Evolutionary conservation across 164 flowering plant genomes (phyloP), one percentile per base, ranked within the genome.

Genomic region (Hamamelis virginiana): DNA sequence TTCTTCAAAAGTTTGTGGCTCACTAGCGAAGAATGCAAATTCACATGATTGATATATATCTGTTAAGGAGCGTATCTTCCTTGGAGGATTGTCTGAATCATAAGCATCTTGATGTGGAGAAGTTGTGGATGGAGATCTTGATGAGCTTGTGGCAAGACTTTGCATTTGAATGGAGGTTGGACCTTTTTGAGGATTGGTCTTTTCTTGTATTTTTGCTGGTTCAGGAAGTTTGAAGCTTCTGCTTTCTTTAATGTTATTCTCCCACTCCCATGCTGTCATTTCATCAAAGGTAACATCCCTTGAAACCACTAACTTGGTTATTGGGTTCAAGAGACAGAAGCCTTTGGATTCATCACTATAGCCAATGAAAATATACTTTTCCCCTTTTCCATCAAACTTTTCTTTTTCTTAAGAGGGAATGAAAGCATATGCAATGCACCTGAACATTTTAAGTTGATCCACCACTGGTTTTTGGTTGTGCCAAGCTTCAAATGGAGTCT

Each of bases 221-320:
- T n/a, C n/a, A n/a, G n/a, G n/a, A n/a, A 51, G 56, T 14, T 16
- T 9, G 21, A 51, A 1, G 6, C n/a, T 9, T 52, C 19, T 52
- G n/a, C 0, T 52, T 2, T 3, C 1, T 16, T 11, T 52, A 8
- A 62, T 28, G 13, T n/a, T 25, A n/a, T n/a, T 9, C 1, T 51
- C 8, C 72, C 65, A 74, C 9, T 48, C 22, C 65, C 64, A 74
- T 5, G 47, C 19, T 44, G 27, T 43, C 5, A 68, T 45, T 46
- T 74, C 73, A 53, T 68, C 22, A 56, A 73, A 73, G 15, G 9
- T n/a, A 9, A 73, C 67, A 38, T 67, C 62, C 50, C 61, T 38
- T n/a, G n/a, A n/a, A 15, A 62, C 63, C 1, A 63, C 59, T 3
- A 44, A 9, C 0, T 53, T 25, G 22, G n/a, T 21, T 11, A 13